Evolutionary conservation across 352 stramenopile genomes (phyloP), one percentile per base, ranked within the genome.

Genomic region (Pythium coloratum): DNA sequence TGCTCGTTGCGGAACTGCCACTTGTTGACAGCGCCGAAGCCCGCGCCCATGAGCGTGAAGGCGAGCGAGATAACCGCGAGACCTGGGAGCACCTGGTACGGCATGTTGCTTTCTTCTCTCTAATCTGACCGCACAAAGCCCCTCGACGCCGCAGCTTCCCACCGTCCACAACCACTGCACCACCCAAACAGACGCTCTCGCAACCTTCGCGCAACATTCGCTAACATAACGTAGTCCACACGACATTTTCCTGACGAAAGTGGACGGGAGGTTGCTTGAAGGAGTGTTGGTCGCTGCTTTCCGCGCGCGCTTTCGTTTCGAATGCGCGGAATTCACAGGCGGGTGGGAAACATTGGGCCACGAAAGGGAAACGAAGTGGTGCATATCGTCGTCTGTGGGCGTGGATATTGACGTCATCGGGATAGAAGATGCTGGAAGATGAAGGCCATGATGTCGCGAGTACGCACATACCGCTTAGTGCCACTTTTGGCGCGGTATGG

Each of bases 11-110:
- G 77, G 40, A 82, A 86, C 67, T 91, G 66, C 77, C 65, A 80
- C 76, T 91, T 90, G 80, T 91, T 93, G 57, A 92, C 74, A 55
- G 78, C 80, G 59, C 84, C 81, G 53, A 86, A 86, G 53, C 82
- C 84, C 62, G 79, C 71, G 64, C 86, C 86, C 81, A 91, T 89
- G 72, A 90, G 67, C 73, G 86, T 91, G 77, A 93, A 93, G 55
- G 83, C 81, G 60, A 76, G 59, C 57, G 75, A 77, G 71, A 95
- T 93, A 58, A 95, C 78, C 70, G 80, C 81, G 67, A 95, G 80
- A 55, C 81, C 86, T 12, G 86, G 84, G 62, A 95, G 66, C 64
- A 93, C 78, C 85, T 95, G 86, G 81, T 92, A 95, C 80, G 86
- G 86, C 86, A 95, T 95, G 18, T 69, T 84, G n/a, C 7, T 61